Percentiles rank a stretch among this genome's conserved stretches.
phyloP scores from a whole-genome alignment of 371 early-diverging fungal genomes.

The Coemansia sp. region DNA sequence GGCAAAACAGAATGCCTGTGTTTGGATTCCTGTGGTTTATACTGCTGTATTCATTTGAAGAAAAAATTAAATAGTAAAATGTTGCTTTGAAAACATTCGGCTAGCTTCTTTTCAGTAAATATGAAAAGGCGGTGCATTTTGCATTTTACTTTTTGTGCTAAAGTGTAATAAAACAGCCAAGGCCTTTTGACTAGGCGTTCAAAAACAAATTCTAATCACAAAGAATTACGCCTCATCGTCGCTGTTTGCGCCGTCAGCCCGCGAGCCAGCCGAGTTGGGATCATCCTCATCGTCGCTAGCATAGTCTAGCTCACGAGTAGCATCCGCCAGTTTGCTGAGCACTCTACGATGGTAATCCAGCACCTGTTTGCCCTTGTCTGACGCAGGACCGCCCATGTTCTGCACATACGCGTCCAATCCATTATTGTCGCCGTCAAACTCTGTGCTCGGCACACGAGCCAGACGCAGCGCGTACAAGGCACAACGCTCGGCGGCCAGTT shows the following conservation, averaged over 20 bases:
- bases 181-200: background rate
- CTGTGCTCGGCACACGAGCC: slow-evolving; percentile 26
- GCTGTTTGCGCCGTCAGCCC: background rate
- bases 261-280: background rate
- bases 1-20: background rate
- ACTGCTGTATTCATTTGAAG: no score
- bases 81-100: background rate
- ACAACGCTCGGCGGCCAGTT: slow-evolving; percentile 79
- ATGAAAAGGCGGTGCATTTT: background rate
- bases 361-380: slow-evolving; percentile 53
- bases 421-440: slow-evolving; percentile 52
- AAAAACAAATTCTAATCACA: background rate
- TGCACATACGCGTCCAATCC: slow-evolving; percentile 52
- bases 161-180: background rate
- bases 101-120: background rate
- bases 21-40: background rate
- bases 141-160: background rate
- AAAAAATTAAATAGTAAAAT: no score
- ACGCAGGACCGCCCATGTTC: slow-evolving; percentile 55
- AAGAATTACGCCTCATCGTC: slow-evolving; percentile 7
- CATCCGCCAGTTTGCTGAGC: slow-evolving; percentile 58
- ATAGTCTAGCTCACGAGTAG: slow-evolving; percentile 52
- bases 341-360: slow-evolving; percentile 66
- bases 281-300: slow-evolving; percentile 48
- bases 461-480: slow-evolving; percentile 67